These are phyloP conservation scores for Neltuma alba DNA, from an alignment of 306 rosid species.

Conservation along the genomic window DNA sequence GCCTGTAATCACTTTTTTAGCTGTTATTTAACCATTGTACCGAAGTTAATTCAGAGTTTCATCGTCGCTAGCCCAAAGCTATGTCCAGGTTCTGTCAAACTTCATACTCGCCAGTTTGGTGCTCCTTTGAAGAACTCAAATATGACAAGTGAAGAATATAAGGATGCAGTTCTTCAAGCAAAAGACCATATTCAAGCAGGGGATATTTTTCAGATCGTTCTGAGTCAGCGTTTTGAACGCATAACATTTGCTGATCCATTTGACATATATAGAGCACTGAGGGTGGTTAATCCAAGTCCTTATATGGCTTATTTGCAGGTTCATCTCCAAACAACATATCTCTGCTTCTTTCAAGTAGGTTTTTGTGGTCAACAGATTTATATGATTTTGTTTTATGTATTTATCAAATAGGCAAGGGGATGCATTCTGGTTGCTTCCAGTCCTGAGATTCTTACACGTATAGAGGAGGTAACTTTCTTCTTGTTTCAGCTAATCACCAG, in stretches of 20 bases:
- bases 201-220: background rate
- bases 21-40: background rate
- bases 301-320: background rate
- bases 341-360: background rate
- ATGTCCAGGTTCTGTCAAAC: background rate
- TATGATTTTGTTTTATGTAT: background rate
- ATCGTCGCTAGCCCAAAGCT: background rate
- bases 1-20: background rate
- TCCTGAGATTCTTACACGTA: background rate
- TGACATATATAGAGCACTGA: background rate
- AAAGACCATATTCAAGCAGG: background rate
- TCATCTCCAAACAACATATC: background rate
- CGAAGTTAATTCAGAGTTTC: background rate
- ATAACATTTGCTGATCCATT: background rate
- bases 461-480: background rate
- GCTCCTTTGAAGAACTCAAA: background rate
- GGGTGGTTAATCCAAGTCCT: background rate
- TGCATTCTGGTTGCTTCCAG: background rate
- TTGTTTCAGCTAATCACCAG: no score
- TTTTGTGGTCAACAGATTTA: background rate
- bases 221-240: slow-evolving; percentile 4
- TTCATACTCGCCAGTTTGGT: background rate
- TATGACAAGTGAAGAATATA: background rate
- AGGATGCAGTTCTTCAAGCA: background rate
- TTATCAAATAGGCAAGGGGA: background rate